Conservation (phyloP, 2,329 filamentous ascomycete species). For the Cladosporium phlei region DNA sequence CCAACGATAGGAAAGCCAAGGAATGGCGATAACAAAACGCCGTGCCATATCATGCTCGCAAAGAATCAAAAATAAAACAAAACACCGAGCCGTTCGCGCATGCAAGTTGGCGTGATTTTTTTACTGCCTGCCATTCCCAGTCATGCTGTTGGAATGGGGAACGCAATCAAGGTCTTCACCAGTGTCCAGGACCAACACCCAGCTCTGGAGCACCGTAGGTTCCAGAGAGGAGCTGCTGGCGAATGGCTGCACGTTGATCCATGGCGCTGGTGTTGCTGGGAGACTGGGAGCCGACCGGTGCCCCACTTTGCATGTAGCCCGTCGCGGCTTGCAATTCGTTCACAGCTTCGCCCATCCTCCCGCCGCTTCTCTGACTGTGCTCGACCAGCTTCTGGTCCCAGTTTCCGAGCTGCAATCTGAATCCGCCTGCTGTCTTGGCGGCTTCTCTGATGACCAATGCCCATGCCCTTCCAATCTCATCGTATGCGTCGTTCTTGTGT, state of each 20-base stretch:
- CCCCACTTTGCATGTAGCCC: constrained; percentile 66
- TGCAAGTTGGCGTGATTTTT: no score
- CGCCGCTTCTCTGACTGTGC: constrained; percentile 82
- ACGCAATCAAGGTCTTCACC: constrained; percentile 1
- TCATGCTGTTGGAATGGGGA: no score
- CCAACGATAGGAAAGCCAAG: no score
- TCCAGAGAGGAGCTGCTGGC: constrained; percentile 42
- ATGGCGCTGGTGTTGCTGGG: constrained; percentile 19
- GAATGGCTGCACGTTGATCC: constrained; percentile 43
- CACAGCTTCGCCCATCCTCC: constrained; percentile 74
- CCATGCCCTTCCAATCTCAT: constrained; percentile 94
- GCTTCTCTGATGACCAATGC: constrained; percentile 85
- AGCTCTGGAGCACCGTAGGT: constrained; percentile 48
- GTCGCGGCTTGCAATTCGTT: constrained; percentile 69
- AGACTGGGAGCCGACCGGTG: constrained; percentile 21
- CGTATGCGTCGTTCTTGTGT: constrained; percentile 92
- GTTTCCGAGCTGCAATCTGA: constrained; percentile 79
- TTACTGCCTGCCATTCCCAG: no score
- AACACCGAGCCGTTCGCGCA: background rate
- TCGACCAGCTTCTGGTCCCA: constrained; percentile 87
- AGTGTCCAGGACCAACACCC: constrained; percentile 50
- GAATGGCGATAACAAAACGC: no score
- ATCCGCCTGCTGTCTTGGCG: constrained; percentile 83
- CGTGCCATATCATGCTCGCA: background rate
- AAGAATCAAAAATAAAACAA: background rate